Evolutionary conservation across 2,329 filamentous ascomycete genomes (phyloP), one percentile per base, ranked within the genome.

Genomic region (Pseudogymnoascus sp.): DNA sequence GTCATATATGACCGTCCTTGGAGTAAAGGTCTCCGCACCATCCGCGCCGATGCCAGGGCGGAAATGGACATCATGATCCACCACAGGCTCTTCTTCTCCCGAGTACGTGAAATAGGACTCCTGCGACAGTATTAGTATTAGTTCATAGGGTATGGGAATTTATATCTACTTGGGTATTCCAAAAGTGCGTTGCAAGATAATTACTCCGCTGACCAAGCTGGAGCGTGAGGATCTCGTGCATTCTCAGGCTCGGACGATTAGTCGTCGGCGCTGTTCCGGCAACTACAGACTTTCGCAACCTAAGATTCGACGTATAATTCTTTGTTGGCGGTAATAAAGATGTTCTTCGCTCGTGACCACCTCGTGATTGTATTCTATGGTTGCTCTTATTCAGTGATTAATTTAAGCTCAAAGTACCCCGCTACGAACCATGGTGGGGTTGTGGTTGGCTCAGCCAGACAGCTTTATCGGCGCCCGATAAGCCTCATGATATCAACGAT

Each of bases 81-180:
- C 79, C 0, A 84, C 81, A 5, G 88, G 84, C 68, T 85, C 81
- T 72, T 90, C 80, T 65, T 87, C 80, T 52, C 83, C 79, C 1
- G 80, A 81, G 71, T 97, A 97, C 12, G 93, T 97, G 73, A 97
- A 97, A 76, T 99, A 99, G 0, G 93, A 96, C 80, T 99, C 95
- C 89, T 96, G 66, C 9, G 33, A 12, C 37, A 18, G n/a, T 43
- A 64, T 70, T 62, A 69, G 60, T 49, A 35, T 23, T 49, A 16
- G 11, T 38, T 12, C 40, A 5, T 61, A 8, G 40, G 58, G 62
- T 14, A 28, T 37, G 5, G 37, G 23, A 5, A 40, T 40, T 33
- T 11, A 23, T 38, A 28, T 72, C 66, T 71, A 91, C 90, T 80
- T 96, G 93, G 5, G 90, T 82, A 71, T 99, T 99, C 95, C 95